Evolutionary conservation across 2,329 filamentous ascomycete genomes (phyloP), one percentile per base, ranked within the genome.

Genomic region (Fusarium beomiforme): DNA sequence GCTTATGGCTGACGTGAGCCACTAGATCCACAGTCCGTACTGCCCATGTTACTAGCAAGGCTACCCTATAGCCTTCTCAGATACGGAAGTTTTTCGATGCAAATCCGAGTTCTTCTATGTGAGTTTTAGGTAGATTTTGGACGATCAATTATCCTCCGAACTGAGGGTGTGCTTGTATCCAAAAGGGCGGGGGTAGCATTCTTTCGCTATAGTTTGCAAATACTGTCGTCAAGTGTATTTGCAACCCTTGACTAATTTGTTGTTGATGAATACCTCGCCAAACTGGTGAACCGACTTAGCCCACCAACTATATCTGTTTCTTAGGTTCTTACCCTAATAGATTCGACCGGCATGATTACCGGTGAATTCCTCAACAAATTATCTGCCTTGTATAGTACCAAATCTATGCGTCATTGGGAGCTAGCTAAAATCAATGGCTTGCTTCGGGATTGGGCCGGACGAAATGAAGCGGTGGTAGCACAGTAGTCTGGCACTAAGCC

Each of bases 1-100:
- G 50, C 47, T 61, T 54, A 59, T 76, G 72, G 72, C 74, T 76
- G 71, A 76, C 65, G 60, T 76, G 69, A 76, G 74, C 74, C 74
- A 76, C 58, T 24, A 13, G 37, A 23, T 31, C 70, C 67, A 65
- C 66, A 55, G 29, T 41, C n/a, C 34, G 46, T 16, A 21, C 21
- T 21, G 34, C 19, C n/a, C n/a, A n/a, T n/a, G 3, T 14, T 19
- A 21, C 29, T 5, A 17, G 11, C 12, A 9, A 2, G 4, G 19
- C 19, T 67, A 67, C 64, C 66, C 61, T 70, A 16, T 26, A 64
- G 42, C 5, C 5, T 4, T 13, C 7, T 16, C 16, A 8, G 3
- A 9, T 11, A 29, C 41, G n/a, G n/a, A n/a, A n/a, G n/a, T 51
- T 24, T 34, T 31, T 10, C n/a, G 34, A 13, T 10, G 26, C 11